Percentiles rank a stretch among this genome's conserved stretches.
These are phyloP conservation scores for Neurospora sp. DNA, from an alignment of 495 filamentous ascomycete genomes.

Conservation along the genomic window DNA sequence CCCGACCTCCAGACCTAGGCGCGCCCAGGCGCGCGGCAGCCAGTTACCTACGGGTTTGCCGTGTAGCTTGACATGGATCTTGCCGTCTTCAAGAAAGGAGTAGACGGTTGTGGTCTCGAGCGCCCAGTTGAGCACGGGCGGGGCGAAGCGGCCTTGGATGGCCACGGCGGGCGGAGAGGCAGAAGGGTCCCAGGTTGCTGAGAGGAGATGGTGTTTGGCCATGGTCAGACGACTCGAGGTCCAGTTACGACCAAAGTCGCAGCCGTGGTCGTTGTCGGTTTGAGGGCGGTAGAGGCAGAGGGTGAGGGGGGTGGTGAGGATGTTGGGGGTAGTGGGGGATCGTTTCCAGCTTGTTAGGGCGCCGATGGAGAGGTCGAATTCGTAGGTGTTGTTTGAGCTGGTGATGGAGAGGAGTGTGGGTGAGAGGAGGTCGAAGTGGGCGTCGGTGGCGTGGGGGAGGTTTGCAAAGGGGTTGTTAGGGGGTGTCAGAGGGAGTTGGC, in stretches of 20 bases:
- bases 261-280: constrained; percentile 56
- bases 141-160: constrained; percentile 41
- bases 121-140: constrained; percentile 53
- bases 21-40: constrained; percentile 47
- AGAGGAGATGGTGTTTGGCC: constrained; percentile 32
- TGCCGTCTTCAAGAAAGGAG: constrained; percentile 29
- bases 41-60: constrained; percentile 27
- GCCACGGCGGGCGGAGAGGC: constrained; percentile 22
- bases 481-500: constrained; percentile 33
- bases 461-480: constrained; percentile 9
- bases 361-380: constrained; percentile 33
- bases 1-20: constrained; percentile 46
- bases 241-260: constrained; percentile 36
- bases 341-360: constrained; percentile 28
- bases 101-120: constrained; percentile 46
- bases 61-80: constrained; percentile 35
- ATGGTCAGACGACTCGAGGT: constrained; percentile 28
- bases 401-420: constrained; percentile 20
- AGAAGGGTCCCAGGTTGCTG: constrained; percentile 27
- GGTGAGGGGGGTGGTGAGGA: constrained; percentile 33
- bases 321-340: constrained; percentile 13
- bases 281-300: constrained; percentile 44
- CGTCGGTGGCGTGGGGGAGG: not conserved
- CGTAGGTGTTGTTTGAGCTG: constrained; percentile 21
- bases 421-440: not conserved